phyloP scores from a whole-genome alignment of 1,284 basidiomycete genomes.

The Fomitiporia mediterranea region DNA sequence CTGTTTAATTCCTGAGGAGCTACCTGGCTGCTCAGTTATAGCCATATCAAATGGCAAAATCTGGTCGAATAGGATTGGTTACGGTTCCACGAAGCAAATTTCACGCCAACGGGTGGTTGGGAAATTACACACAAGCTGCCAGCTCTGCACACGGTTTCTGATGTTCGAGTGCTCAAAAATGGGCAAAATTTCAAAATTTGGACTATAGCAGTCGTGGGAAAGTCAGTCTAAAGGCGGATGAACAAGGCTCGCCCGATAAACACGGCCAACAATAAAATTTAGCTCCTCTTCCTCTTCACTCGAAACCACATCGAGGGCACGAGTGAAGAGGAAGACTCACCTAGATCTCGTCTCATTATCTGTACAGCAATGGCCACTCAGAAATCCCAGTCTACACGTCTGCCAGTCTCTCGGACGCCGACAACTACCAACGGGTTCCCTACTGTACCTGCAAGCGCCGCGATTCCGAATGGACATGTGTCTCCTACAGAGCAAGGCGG shows the following conservation, averaged over 20 bases:
- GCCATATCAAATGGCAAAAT: too few species aligned
- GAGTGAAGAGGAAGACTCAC: slow-evolving; percentile 55
- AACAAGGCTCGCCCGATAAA: background rate
- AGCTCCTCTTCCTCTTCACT: slow-evolving; percentile 44
- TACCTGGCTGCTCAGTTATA: too few species aligned
- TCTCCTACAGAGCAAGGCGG: slow-evolving; percentile 35
- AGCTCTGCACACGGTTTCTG: too few species aligned
- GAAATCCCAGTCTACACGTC: slow-evolving; percentile 36
- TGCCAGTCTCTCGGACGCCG: slow-evolving; percentile 41
- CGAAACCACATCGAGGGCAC: slow-evolving; percentile 28
- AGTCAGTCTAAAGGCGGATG: too few species aligned
- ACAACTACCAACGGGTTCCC: slow-evolving; percentile 42
- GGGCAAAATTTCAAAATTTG: too few species aligned
- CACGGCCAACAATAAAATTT: background rate
- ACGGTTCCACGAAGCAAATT: too few species aligned
- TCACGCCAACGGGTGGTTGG: too few species aligned
- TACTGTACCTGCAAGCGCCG: slow-evolving; percentile 49
- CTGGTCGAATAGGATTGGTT: too few species aligned
- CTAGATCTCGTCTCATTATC: slow-evolving; percentile 18
- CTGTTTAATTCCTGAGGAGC: too few species aligned
- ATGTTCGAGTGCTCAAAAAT: too few species aligned
- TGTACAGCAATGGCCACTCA: slow-evolving; percentile 31
- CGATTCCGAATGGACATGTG: slow-evolving; percentile 33
- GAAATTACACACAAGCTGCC: too few species aligned
- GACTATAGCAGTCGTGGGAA: too few species aligned